Evolutionary conservation across 2,329 filamentous ascomycete species (phyloP), one percentile per base, ranked within the genome.

Genomic region (Trichoderma citrinoviride): DNA sequence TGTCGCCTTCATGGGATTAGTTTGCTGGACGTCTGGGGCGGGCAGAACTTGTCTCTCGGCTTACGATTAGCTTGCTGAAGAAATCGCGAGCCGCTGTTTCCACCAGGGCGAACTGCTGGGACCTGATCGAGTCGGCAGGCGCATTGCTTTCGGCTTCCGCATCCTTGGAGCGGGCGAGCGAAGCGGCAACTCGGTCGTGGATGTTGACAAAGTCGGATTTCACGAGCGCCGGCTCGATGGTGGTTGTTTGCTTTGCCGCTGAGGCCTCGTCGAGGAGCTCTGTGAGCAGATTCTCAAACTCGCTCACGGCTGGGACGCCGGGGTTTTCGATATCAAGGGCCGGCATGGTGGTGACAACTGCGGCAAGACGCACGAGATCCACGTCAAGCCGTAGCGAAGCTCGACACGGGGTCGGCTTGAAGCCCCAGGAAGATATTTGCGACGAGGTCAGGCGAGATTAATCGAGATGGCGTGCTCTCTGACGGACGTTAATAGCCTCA

Each of bases 71-170:
- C 67, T 85, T 82, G 77, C 92, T 92, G 77, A 98, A 96, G 54
- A 90, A 85, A 70, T 90, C 87, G 71, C 92, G 88, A 57, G 90
- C 90, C 12, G 92, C 93, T 19, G 90, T 93, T 77, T 98, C 95
- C 53, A 97, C 86, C 23, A 91, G 84, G 40, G 89, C 87, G 73
- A 87, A 87, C 69, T 88, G 87, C 50, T 84, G 84, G 3, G 70
- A 69, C 65, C 76, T 80, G 17, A 67, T 67, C 5, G 70, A 66
- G 71, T 71, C 80, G 69, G 82, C 81, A 7, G 73, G 52, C n/a
- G 76, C 75, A 65, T 71, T 71, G 8, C 70, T 66, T 27, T 76
- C 72, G 15, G 69, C 70, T 37, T 75, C 73, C 15, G 71, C 23
- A 68, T 73, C 67, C 69, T 68, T 65, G 58, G 69, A 19, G 10